Evolutionary conservation across 2,329 filamentous ascomycete genomes (phyloP).

Genomic region (Fusarium chuoi): DNA sequence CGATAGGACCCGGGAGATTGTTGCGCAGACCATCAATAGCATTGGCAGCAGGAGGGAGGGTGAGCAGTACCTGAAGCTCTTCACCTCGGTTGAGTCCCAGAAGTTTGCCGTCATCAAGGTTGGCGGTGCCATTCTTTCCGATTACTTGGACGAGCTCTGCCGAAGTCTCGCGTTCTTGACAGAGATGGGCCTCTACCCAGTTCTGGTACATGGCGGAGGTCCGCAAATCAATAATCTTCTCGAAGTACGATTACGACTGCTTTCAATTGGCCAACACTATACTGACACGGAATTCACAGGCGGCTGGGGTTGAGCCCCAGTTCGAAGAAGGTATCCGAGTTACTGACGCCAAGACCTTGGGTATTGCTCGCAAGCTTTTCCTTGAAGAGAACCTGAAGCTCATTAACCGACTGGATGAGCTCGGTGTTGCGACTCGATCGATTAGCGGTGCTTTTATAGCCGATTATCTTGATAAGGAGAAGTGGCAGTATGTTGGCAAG

Average conservation of each 20-base stretch:
- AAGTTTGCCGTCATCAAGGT: constrained; percentile 99
- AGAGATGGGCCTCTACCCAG: constrained; percentile 92
- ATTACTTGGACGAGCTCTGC: constrained; percentile 91
- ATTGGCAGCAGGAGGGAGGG: constrained; percentile 96
- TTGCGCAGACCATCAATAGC: constrained; percentile 78
- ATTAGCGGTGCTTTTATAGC: constrained; percentile 93
- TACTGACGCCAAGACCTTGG: constrained; percentile 94
- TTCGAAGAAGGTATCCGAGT: constrained; percentile 97
- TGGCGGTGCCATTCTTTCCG: constrained; percentile 93
- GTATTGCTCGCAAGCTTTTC: constrained; percentile 91
- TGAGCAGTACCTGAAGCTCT: constrained; percentile 97
- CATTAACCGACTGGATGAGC: constrained; percentile 86
- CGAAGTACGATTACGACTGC: constrained; percentile 54
- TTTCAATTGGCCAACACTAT: not conserved
- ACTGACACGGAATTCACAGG: not conserved
- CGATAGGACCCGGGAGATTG: constrained; percentile 50
- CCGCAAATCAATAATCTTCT: constrained; percentile 95
- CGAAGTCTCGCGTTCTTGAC: constrained; percentile 90
- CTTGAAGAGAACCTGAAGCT: constrained; percentile 84
- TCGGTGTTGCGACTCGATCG: constrained; percentile 88
- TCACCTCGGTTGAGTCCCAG: constrained; percentile 95
- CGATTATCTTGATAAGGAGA: constrained; percentile 95
- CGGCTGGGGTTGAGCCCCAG: constrained; percentile 88
- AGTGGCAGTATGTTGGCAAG: constrained; percentile 95
- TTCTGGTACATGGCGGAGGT: constrained; percentile 94